Evolutionary conservation across 176 grass and related monocot species (phyloP), one percentile per base, ranked within the genome.

Genomic region (Rhynchospora pubera): DNA sequence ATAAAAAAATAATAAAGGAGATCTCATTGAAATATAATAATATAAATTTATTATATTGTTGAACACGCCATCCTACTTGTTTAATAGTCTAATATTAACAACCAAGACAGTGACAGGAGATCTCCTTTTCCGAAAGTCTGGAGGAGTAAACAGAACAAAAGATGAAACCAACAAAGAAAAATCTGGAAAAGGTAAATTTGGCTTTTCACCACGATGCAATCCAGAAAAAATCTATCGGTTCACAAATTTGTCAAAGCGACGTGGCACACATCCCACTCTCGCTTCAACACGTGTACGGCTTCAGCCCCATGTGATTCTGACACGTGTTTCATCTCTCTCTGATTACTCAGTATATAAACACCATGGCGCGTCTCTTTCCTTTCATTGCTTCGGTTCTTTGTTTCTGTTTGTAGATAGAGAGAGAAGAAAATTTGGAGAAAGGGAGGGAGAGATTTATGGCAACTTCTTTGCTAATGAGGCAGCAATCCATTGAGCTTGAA

Each of bases 401-500:
- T 55, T 42, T 6, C 1, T n/a, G 19, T 56, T 5, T 1, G 57
- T 53, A 30, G 51, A 3, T 28, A 44, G 26, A 22, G 56, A 57
- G 50, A 59, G 18, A 16, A n/a, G 64, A 42, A 12, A 42, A 72
- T 21, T 73, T 50, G 19, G 3, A 24, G 44, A 44, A 46, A 74
- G 6, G 9, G 2, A 75, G 2, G n/a, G 19, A 81, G 42, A 69
- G 18, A 83, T 13, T 26, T 53, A 84, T 84, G 82, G 68, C 32
- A 48, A 74, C 53, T 56, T 59, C 63, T 39, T 57, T 66, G 7
- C 24, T 65, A 19, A 8, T 59, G 34, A 81, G 83, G 86, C 82
- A 62, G 34, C 30, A 79, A 70, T 42, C 85, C 15, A 86, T 91
- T 14, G 93, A 97, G 76, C 12, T 64, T 12, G 93, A 97, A 86